Percentiles rank a stretch among this genome's conserved stretches.
phyloP scores from a whole-genome alignment of 345 rosid genomes.

The Pistacia integerrima region DNA sequence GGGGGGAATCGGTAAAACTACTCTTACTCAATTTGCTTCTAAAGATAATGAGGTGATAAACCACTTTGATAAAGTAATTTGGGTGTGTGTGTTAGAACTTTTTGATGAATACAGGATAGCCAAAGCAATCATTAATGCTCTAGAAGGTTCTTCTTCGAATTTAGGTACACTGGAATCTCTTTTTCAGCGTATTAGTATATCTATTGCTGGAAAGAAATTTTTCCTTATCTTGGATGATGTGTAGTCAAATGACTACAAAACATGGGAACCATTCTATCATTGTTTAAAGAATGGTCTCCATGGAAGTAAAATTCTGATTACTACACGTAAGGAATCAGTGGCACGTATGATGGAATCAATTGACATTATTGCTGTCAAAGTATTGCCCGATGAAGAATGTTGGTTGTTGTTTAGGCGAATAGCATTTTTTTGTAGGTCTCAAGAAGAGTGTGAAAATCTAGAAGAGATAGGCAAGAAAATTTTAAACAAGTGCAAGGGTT shows the following conservation, averaged over 20 bases:
- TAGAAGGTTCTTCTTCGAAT: background rate
- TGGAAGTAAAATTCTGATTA: background rate
- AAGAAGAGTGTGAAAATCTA: background rate
- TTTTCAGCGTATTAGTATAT: background rate
- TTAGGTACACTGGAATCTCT: background rate
- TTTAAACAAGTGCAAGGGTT: background rate
- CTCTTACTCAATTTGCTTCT: background rate
- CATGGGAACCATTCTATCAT: too few relatives aligned
- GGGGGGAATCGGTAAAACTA: background rate
- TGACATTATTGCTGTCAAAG: background rate
- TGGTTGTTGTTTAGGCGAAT: background rate
- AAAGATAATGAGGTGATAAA: too few relatives aligned
- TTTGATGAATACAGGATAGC: background rate
- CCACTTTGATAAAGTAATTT: background rate
- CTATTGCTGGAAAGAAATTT: too few relatives aligned
- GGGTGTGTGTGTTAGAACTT: background rate
- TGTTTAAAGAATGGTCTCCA: background rate
- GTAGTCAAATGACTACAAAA: too few relatives aligned
- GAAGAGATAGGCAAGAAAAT: background rate
- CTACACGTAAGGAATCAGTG: background rate
- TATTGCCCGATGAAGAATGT: background rate
- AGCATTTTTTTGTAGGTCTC: background rate
- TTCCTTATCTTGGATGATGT: too few relatives aligned
- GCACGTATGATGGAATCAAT: background rate
- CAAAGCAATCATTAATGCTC: background rate